Evolutionary conservation across 345 rosid species (phyloP), one percentile per base, ranked within the genome.

Genomic region (Gossypium ekmanianum): DNA sequence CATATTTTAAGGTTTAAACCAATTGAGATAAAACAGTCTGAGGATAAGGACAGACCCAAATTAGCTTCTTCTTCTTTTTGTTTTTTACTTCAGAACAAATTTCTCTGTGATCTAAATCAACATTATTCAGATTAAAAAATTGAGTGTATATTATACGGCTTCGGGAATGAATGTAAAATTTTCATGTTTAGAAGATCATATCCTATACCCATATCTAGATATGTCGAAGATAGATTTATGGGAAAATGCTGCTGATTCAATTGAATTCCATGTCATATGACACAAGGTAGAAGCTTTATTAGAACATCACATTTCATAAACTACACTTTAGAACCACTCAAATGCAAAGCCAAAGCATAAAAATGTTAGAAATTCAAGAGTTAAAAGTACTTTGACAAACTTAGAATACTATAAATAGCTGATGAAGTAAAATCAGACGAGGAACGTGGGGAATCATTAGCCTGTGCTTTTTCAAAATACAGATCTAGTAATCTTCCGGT

Each of bases 401-500:
- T 27, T 14, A 27, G 24, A 69, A 69, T 41, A 26, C 50, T 24
- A 9, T 16, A 20, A 69, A 69, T 9, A 51, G 26, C 47, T 22
- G 61, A 58, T 26, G 41, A 56, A 41, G 55, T 54, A 34, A 52
- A 51, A 71, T 43, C 41, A 61, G 75, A 75, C 11, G 43, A 77
- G 24, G 26, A 51, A 65, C 78, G 1, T 48, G 22, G 20, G 26
- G 14, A 8, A 26, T 55, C 12, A 24, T 24, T 68, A 48, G 29
- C 70, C 20, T 29, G 8, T 66, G 54, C n/a, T 44, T 66, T 45
- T 8, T 11, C 26, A 43, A 29, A 61, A 61, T 29, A 7, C 13
- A 7, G 10, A 2, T 72, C 77, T 78, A 89, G 65, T 84, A 85
- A 39, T 87, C 94, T 39, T 86, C 94, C 22, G 70, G 90, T 59